Evolutionary conservation across 2,329 filamentous ascomycete species (phyloP).

Genomic region (Nectriaceae sp.): DNA sequence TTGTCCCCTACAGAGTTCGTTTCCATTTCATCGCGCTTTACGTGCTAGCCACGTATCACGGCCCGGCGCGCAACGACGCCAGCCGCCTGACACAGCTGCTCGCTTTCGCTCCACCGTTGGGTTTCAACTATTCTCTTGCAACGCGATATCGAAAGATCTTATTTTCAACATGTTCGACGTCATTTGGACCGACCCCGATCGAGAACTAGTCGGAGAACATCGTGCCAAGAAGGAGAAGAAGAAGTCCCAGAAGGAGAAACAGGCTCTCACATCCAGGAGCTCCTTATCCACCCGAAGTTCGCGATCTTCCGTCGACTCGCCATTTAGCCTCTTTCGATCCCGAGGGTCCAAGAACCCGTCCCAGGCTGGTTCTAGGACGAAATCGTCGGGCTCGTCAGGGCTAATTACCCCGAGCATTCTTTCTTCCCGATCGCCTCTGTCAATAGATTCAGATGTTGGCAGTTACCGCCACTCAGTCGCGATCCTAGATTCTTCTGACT

Average conservation of each 20-base stretch:
- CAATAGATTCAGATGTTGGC: slow-evolving; percentile 24
- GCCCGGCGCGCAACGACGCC: too few relatives aligned
- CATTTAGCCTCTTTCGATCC: slow-evolving; percentile 46
- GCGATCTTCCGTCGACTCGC: slow-evolving; percentile 41
- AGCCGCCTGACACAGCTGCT: too few relatives aligned
- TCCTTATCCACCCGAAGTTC: slow-evolving; percentile 48
- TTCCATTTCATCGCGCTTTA: too few relatives aligned
- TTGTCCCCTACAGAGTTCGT: too few relatives aligned
- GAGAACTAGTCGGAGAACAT: slow-evolving; percentile 55
- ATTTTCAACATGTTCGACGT: slow-evolving; percentile 63
- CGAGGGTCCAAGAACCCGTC: slow-evolving; percentile 31
- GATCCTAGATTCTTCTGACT: slow-evolving; percentile 16
- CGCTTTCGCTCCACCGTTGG: too few relatives aligned
- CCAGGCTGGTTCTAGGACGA: slow-evolving; percentile 15
- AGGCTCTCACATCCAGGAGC: slow-evolving; percentile 28
- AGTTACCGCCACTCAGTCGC: slow-evolving; percentile 25
- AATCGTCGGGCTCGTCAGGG: slow-evolving; percentile 23
- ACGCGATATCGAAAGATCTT: too few relatives aligned
- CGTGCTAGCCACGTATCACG: too few relatives aligned
- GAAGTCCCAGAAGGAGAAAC: slow-evolving; percentile 33
- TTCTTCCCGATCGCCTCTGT: slow-evolving; percentile 29
- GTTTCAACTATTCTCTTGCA: too few relatives aligned
- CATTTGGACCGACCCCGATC: slow-evolving; percentile 57
- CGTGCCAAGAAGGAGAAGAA: slow-evolving; percentile 49
- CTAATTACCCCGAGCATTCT: slow-evolving; percentile 26